Evolutionary conservation across 805 yeast genomes (phyloP).

Genomic region (Candida parachauliodes): DNA sequence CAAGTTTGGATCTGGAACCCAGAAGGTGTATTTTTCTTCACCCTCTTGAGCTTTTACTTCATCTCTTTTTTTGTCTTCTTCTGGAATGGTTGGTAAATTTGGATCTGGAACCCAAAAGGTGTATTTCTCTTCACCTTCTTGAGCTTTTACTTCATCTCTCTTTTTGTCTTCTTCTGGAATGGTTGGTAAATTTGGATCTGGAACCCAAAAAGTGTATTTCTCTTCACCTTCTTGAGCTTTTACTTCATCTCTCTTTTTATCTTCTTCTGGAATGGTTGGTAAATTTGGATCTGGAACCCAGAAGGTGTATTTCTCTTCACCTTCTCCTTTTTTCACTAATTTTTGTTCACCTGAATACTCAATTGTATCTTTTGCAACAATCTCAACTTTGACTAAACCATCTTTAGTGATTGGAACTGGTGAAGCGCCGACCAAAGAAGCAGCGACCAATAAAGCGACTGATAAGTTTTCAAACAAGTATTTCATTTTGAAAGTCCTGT

Average conservation of each 20-base stretch:
- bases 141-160: not conserved
- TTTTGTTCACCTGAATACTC: not conserved
- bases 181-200: not conserved
- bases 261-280: not conserved
- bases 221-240: no score
- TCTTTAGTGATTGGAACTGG: not conserved
- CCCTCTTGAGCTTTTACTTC: not conserved
- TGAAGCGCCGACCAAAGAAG: not conserved
- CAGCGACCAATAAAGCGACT: not conserved
- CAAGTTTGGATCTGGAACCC: constrained; percentile 1
- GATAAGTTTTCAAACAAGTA: no score
- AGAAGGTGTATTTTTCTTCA: not conserved
- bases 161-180: not conserved
- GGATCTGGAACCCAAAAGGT: constrained; percentile 1
- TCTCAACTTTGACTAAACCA: not conserved
- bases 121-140: not conserved
- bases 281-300: constrained; percentile 1
- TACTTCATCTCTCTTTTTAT: not conserved
- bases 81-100: not conserved
- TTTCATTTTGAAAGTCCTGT: no score
- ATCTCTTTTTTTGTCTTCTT: not conserved
- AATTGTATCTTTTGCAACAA: not conserved
- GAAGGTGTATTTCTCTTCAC: not conserved
- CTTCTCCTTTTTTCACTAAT: not conserved
- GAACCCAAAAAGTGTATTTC: not conserved